Evolutionary conservation across 1,139 yeast species (phyloP).

Genomic region (Eremothecium sinecaudum): DNA sequence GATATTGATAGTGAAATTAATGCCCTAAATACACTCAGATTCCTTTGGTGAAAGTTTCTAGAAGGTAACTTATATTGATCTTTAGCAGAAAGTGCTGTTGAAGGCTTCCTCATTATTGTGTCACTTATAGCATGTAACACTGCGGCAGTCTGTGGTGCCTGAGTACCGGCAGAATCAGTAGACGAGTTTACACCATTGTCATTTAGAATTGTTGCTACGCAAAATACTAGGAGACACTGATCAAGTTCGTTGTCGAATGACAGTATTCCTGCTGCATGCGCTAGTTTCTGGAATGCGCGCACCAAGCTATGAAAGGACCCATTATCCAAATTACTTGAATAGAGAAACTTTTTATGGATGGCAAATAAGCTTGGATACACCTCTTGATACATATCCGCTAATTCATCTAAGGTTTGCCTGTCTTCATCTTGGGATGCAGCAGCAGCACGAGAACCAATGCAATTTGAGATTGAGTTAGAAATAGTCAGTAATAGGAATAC

Average conservation of each 20-base stretch:
- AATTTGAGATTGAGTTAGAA: slow-evolving; percentile 53
- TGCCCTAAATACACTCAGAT: slow-evolving; percentile 71
- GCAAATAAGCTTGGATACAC: slow-evolving; percentile 41
- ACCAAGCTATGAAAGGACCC: slow-evolving; percentile 57
- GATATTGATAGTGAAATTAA: slow-evolving; percentile 67
- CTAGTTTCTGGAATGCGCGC: slow-evolving; percentile 65
- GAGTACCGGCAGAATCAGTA: slow-evolving; percentile 8
- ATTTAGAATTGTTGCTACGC: slow-evolving; percentile 44
- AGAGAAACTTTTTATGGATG: slow-evolving; percentile 45
- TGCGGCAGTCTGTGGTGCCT: slow-evolving; percentile 19
- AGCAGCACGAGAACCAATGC: slow-evolving; percentile 50
- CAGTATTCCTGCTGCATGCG: slow-evolving; percentile 77
- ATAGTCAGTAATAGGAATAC: slow-evolving; percentile 50
- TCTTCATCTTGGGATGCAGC: slow-evolving; percentile 31
- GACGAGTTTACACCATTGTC: background rate
- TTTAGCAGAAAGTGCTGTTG: slow-evolving; percentile 29
- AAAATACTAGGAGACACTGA: slow-evolving; percentile 48
- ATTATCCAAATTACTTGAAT: slow-evolving; percentile 52
- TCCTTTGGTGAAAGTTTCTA: slow-evolving; percentile 35
- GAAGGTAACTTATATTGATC: slow-evolving; percentile 14
- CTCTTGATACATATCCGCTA: slow-evolving; percentile 33
- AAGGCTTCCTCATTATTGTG: slow-evolving; percentile 51
- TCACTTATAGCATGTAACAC: slow-evolving; percentile 42
- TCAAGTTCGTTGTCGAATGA: slow-evolving; percentile 49
- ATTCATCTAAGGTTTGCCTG: slow-evolving; percentile 1